These are phyloP conservation scores for Globisporangium cystogenes DNA, from an alignment of 352 stramenopile genomes.

Conservation along the genomic window DNA sequence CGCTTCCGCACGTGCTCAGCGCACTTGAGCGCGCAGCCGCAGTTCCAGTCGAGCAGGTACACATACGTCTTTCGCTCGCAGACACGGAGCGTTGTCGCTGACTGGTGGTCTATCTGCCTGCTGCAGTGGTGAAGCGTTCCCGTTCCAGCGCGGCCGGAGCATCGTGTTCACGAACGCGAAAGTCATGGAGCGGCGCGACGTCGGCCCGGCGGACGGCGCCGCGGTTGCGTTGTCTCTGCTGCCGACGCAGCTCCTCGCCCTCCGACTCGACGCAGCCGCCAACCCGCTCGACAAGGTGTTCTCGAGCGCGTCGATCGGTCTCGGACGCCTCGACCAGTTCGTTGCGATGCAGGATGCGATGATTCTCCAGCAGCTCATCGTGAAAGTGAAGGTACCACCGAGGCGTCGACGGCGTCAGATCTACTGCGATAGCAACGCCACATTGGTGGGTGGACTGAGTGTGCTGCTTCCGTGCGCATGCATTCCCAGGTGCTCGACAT, in stretches of 20 bases:
- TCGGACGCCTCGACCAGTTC: slow-evolving; percentile 10
- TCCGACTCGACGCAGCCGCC: slow-evolving; percentile 16
- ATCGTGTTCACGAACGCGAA: slow-evolving; percentile 58
- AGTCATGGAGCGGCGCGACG: slow-evolving; percentile 41
- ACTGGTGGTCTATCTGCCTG: background rate
- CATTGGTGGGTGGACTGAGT: background rate
- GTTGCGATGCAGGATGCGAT: slow-evolving; percentile 11
- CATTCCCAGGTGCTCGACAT: slow-evolving; percentile 45
- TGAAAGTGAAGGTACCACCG: slow-evolving; percentile 12
- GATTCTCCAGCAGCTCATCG: slow-evolving; percentile 25
- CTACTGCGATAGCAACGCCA: background rate
- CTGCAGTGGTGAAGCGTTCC: slow-evolving; percentile 23
- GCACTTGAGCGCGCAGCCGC: slow-evolving; percentile 15
- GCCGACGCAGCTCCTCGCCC: slow-evolving; percentile 30
- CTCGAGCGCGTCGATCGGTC: slow-evolving; percentile 5
- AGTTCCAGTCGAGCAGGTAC: slow-evolving; percentile 18
- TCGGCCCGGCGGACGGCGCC: slow-evolving; percentile 3
- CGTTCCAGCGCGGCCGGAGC: slow-evolving; percentile 28
- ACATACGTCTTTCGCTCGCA: too few relatives aligned
- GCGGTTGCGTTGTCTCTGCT: slow-evolving; percentile 15
- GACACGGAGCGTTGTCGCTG: background rate
- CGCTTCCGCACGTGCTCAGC: slow-evolving; percentile 45
- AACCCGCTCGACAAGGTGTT: slow-evolving; percentile 8
- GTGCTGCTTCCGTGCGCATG: background rate
- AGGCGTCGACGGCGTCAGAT: background rate